Evolutionary conservation across 768 basidiomycete genomes (phyloP).

Genomic region (Piloderma croceum): DNA sequence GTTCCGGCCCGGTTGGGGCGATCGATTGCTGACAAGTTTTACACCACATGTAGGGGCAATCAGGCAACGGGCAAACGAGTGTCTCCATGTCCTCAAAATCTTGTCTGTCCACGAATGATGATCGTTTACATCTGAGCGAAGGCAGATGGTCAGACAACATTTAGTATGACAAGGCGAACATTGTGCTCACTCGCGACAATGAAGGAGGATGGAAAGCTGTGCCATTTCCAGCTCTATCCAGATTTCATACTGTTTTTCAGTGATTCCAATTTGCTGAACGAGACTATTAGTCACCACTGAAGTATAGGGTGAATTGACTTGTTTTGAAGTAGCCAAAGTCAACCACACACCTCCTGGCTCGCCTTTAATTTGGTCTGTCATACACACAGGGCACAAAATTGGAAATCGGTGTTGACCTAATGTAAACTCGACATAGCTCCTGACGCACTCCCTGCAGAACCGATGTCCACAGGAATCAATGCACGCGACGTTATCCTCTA

Average conservation of each 20-base stretch:
- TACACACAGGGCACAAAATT: constrained; percentile 56
- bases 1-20: constrained; percentile 11
- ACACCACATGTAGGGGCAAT: constrained; percentile 27
- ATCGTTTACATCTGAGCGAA: too few relatives aligned
- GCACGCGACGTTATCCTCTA: constrained; percentile 36
- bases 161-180: too few relatives aligned
- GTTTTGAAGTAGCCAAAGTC: too few relatives aligned
- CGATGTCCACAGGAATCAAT: constrained; percentile 47
- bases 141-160: too few relatives aligned
- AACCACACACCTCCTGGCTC: too few relatives aligned
- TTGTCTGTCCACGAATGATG: constrained; percentile 24
- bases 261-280: constrained; percentile 42
- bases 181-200: constrained; percentile 52
- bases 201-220: constrained; percentile 35
- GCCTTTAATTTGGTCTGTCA: constrained; percentile 22
- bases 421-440: constrained; percentile 34
- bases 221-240: constrained; percentile 45
- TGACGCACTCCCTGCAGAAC: too few relatives aligned
- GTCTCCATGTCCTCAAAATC: constrained; percentile 18
- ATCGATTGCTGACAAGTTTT: constrained; percentile 24
- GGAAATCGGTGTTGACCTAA: constrained; percentile 51
- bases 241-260: constrained; percentile 33
- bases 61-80: constrained; percentile 24
- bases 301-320: too few relatives aligned
- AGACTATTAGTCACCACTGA: constrained; percentile 36